Evolutionary conservation across 495 filamentous ascomycete species (phyloP).

Genomic region (Cercophora newfieldiana): DNA sequence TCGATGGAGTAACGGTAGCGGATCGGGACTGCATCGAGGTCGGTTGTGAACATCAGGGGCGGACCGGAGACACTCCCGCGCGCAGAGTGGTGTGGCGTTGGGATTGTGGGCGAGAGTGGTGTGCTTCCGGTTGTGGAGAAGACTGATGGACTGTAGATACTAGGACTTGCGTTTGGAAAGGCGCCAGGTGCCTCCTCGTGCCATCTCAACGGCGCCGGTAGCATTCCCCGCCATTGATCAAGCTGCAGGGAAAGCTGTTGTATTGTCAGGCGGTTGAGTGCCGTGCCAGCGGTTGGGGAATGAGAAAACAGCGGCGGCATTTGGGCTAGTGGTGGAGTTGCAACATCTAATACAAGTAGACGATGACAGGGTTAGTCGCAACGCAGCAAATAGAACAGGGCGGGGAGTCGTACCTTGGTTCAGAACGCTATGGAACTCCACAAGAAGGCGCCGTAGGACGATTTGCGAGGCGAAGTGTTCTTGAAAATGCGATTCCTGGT

Average conservation of each 20-base stretch:
- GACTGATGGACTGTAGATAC: conserved; percentile 25
- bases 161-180: conserved; percentile 33
- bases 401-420: conserved; percentile 44
- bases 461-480: conserved; percentile 60
- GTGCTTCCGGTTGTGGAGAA: conserved; percentile 21
- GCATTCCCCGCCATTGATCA: conserved; percentile 55
- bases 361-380: neutral
- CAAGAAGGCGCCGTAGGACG: conserved; percentile 53
- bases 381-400: neutral
- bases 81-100: neutral
- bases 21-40: conserved; percentile 45
- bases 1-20: conserved; percentile 52
- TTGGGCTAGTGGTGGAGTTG: neutral
- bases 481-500: conserved; percentile 52
- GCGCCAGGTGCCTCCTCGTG: conserved; percentile 48
- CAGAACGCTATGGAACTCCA: conserved; percentile 50
- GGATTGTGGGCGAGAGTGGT: conserved; percentile 18
- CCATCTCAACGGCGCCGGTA: conserved; percentile 56
- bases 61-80: conserved; percentile 12
- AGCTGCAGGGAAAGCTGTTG: conserved; percentile 52
- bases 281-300: neutral
- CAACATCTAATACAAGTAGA: neutral
- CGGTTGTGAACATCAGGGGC: conserved; percentile 50
- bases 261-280: conserved; percentile 35
- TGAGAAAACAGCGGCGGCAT: conserved; percentile 14